A percentile compares a stretch with the other conserved stretches of the same genome.
Conservation (phyloP, 441 rosid species). For the Populus hybrid region DNA sequence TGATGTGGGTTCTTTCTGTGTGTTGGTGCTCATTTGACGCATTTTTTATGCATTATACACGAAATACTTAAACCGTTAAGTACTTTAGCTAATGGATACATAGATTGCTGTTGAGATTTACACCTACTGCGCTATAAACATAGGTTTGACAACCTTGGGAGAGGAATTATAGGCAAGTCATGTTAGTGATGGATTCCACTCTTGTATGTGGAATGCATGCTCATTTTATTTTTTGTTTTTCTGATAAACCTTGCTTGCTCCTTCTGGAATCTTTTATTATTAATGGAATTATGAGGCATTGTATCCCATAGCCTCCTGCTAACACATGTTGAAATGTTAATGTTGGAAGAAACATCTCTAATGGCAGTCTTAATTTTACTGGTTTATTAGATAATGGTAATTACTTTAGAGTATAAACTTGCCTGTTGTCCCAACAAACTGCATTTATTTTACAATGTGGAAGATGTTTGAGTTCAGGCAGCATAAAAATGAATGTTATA, state of each 20-base stretch:
- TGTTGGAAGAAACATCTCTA: not conserved
- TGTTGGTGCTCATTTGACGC: not conserved
- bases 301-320: not conserved
- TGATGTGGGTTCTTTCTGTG: not conserved
- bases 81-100: not conserved
- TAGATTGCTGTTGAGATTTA: not conserved
- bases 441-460: not conserved
- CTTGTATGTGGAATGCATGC: not conserved
- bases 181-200: not conserved
- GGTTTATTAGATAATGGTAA: not conserved
- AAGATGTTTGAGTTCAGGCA: not conserved
- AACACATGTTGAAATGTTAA: not conserved
- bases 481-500: not conserved
- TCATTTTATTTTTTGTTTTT: not conserved
- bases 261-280: not conserved
- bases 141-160: not conserved
- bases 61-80: not conserved
- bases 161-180: not conserved
- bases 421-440: not conserved
- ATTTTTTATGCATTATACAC: not conserved
- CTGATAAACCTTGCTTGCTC: too few species aligned
- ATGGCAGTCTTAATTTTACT: not conserved
- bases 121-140: not conserved
- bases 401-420: not conserved
- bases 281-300: not conserved